Base-by-base conservation (phyloP, 768 basidiomycete species). In the Termitomyces sp. region DNA sequence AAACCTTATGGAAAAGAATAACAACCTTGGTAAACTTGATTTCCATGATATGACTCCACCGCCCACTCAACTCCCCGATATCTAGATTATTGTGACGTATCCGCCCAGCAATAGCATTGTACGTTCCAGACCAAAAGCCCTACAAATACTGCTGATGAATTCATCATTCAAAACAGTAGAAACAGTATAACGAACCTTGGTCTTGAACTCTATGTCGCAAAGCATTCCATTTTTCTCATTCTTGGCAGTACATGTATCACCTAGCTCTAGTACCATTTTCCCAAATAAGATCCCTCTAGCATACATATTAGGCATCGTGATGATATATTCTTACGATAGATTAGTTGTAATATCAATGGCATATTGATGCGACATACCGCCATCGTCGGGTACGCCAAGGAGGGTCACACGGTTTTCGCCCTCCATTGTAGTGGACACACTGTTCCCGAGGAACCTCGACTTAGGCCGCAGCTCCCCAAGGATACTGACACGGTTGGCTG, bases 291-390 rank as follows among this genome's bases (percentile, higher is more conserved):
- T 90, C 8, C 91, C 91, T 37, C 90, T 80, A 45, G 88, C 90
- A 66, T 92, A 96, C 88, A 98, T 97, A 75, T 98, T 98, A 30
- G 97, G 97, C 95, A 99, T 97, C 56, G 90, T 86, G 62, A 93
- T 84, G 56, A 88, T 79, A 68, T 94, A 95, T 59, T 90, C 91
- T 87, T 45, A 17, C 19, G 41, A 45, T 21, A 51, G 22, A 53
- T 38, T 24, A 57, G 52, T 46, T 51, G 55, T 6, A 51, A 30
- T 40, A 37, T 22, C 12, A n/a, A 12, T 15, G 35, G 12, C 15
- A 53, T 41, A 54, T 57, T 22, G 24, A 51, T 52, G 55, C 51
- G 19, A 77, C 85, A 65, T 68, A 92, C 93, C 84, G 58, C 93
- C 92, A 72, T 94, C 93, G 11, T 90, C 88, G 0, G 87, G 90